Evolutionary conservation across 164 flowering plant genomes (phyloP), one percentile per base, ranked within the genome.

Genomic region (Houttuynia cordata): DNA sequence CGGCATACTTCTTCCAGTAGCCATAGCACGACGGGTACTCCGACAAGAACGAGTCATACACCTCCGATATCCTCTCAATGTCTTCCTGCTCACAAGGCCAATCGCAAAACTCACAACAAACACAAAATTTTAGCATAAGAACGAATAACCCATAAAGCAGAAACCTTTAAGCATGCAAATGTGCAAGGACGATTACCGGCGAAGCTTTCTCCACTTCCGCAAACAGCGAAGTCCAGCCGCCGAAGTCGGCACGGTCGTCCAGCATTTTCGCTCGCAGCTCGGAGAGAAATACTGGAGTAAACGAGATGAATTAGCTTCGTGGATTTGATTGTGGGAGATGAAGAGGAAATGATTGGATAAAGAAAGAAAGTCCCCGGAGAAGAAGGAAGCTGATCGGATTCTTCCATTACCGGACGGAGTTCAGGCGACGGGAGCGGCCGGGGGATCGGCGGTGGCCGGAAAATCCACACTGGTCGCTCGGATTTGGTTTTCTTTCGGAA

Each of bases 1-100:
- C 70, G 19, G 92, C 98, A 80, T 84, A 90, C 74, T 78, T 90
- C 78, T 79, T 84, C 98, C 97, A 90, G 65, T 87, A 88, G 66
- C 87, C 95, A 74, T 90, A 79, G 76, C 98, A 93, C 70, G 90
- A 68, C 45, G 97, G 98, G 69, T 80, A 90, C 68, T 74, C 74
- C 1, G 80, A 73, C 79, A 93, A 77, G 81, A 93, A 88, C 40
- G 84, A 64, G 65, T 86, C 92, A 62, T 87, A 92, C 24, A 81
- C 82, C 47, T 75, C 51, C 64, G 71, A 73, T 23, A 92, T 75
- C 61, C 77, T 83, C 67, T 70, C 75, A 58, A 77, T 61, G 67
- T 85, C 82, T 72, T 80, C 88, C 98, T 92, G 85, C 80, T 76
- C 23, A 40, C 39, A 34, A 15, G n/a, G 4, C 45, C 9, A 56